Evolutionary conservation across 140 eudicot species (phyloP).

Genomic region (Oenanthe javanica): DNA sequence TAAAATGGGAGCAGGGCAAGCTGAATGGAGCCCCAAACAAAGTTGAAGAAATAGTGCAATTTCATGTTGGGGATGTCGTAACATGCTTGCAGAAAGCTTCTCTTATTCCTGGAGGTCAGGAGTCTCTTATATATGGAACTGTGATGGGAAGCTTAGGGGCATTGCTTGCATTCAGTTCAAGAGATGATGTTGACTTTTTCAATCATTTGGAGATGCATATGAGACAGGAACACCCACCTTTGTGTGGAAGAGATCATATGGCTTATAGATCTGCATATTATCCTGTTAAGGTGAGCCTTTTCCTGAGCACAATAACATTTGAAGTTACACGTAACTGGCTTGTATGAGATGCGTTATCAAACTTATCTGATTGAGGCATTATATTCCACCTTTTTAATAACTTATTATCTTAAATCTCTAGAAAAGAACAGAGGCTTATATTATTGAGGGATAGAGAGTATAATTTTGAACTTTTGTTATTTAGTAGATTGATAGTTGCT

Average conservation of each 20-base stretch:
- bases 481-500: not conserved
- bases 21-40: conserved; percentile 97
- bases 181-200: conserved; percentile 98
- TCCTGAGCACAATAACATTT: not conserved
- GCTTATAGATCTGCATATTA: conserved; percentile 92
- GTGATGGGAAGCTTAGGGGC: conserved; percentile 99
- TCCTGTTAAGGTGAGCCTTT: conserved; percentile 73
- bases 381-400: not conserved
- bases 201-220: conserved; percentile 97
- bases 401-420: not conserved
- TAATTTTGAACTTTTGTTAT: not conserved
- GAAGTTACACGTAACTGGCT: not conserved
- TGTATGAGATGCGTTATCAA: not conserved
- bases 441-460: not conserved
- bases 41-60: conserved; percentile 93
- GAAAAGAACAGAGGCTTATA: not conserved
- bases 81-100: conserved; percentile 95
- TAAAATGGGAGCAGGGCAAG: conserved; percentile 98
- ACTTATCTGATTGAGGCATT: not conserved
- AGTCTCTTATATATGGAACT: conserved; percentile 84
- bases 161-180: conserved; percentile 73
- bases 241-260: conserved; percentile 99
- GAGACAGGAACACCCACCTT: conserved; percentile 96
- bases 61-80: conserved; percentile 89
- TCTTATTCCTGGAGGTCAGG: conserved; percentile 89